Percentiles rank a stretch among this genome's conserved stretches.
phyloP scores from a whole-genome alignment of 2,329 filamentous ascomycete genomes.

The Orbilia blumenaviensis region DNA sequence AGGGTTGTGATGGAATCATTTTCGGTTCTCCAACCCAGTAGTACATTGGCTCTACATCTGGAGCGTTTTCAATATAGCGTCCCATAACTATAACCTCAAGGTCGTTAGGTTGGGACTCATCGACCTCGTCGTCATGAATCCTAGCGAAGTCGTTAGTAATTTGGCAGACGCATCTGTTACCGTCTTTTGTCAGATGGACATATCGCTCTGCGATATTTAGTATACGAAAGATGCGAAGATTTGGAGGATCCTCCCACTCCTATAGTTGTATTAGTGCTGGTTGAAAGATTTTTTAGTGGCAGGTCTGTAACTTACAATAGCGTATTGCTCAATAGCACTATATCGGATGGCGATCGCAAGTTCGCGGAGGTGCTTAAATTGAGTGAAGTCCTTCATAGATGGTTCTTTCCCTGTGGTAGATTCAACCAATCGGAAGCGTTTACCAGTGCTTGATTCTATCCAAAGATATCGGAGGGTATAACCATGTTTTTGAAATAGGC shows the following conservation, averaged over 20 bases:
- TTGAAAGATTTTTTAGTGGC: neutral
- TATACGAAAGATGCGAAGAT: conserved; percentile 24
- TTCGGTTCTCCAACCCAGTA: no score
- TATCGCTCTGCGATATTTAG: conserved; percentile 17
- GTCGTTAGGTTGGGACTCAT: neutral
- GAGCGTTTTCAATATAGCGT: neutral
- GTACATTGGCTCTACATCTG: neutral
- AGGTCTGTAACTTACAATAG: neutral
- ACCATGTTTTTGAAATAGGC: neutral
- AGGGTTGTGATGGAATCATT: no score
- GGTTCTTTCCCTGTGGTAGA: neutral
- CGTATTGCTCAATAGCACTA: neutral
- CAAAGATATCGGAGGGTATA: conserved; percentile 7
- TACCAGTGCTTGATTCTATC: conserved; percentile 21
- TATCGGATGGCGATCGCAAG: conserved; percentile 20
- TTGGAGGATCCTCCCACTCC: conserved; percentile 27
- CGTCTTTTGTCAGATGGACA: neutral
- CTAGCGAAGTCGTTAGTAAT: conserved; percentile 3
- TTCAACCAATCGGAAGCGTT: neutral
- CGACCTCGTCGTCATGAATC: conserved; percentile 2
- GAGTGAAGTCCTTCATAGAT: neutral
- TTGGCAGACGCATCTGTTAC: neutral
- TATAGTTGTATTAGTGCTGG: neutral
- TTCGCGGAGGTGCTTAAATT: conserved; percentile 3
- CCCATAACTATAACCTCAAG: neutral